These are phyloP conservation scores for Cephalotrichum gorgonifer DNA, from an alignment of 2,329 filamentous ascomycete genomes.

Conservation along the genomic window DNA sequence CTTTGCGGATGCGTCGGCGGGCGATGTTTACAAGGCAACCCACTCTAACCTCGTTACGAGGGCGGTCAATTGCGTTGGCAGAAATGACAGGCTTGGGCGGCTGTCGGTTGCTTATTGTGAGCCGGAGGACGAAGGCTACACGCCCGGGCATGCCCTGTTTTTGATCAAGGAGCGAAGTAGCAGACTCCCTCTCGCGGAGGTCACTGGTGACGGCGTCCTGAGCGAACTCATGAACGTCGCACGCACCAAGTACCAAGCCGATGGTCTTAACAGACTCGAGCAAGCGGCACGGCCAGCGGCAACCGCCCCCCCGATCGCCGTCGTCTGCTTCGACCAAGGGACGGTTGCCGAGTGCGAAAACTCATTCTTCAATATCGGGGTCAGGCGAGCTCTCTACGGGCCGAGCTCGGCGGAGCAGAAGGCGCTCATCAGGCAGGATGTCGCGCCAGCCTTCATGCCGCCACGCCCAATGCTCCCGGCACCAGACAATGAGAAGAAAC, in stretches of 20 bases:
- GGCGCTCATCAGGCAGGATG: constrained; percentile 61
- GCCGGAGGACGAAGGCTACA: constrained; percentile 48
- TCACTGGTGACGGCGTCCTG: constrained; percentile 64
- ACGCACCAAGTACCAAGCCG: constrained; percentile 49
- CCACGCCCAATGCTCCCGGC: constrained; percentile 57
- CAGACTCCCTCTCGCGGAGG: constrained; percentile 54
- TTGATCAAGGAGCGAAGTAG: constrained; percentile 65
- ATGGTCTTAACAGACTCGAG: constrained; percentile 70
- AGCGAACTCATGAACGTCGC: constrained; percentile 71
- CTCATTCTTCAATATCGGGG: constrained; percentile 65
- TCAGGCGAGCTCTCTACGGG: constrained; percentile 69
- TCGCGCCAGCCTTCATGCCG: constrained; percentile 57
- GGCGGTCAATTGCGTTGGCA: constrained; percentile 48
- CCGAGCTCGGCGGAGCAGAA: constrained; percentile 55
- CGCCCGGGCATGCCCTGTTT: constrained; percentile 69
- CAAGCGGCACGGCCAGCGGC: constrained; percentile 69
- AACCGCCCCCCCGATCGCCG: constrained; percentile 75
- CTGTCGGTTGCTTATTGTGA: constrained; percentile 65
- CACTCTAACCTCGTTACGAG: constrained; percentile 65
- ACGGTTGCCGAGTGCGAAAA: constrained; percentile 57
- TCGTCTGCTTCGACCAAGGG: constrained; percentile 62
- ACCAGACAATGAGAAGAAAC: constrained; percentile 70
- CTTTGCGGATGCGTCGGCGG: constrained; percentile 67
- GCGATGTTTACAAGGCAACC: constrained; percentile 61
- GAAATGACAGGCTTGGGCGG: constrained; percentile 49